These are phyloP conservation scores for Beta corolliflora DNA, from an alignment of 179 eudicot genomes.

Conservation along the genomic window DNA sequence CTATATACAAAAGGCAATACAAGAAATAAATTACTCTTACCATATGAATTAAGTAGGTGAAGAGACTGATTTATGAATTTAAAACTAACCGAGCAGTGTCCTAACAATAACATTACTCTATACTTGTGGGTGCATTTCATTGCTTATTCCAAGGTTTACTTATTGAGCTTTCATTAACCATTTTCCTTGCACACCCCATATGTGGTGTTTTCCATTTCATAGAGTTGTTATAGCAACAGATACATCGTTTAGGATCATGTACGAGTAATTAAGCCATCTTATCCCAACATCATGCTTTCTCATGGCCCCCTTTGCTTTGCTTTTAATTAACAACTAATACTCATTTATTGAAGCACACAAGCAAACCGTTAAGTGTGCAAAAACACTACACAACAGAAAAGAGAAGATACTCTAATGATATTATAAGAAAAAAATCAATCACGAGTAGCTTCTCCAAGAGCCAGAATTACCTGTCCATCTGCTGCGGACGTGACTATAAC, in stretches of 20 bases:
- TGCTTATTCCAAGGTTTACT: not conserved
- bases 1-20: too few species aligned
- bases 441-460: not conserved
- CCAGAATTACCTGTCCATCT: slow-evolving; percentile 71
- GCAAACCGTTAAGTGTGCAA: not conserved
- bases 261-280: not conserved
- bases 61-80: too few species aligned
- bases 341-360: not conserved
- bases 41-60: not conserved
- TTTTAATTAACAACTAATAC: not conserved
- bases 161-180: not conserved
- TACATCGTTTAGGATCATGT: not conserved
- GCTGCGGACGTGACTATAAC: slow-evolving; percentile 69
- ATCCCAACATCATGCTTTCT: too few species aligned
- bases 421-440: not conserved
- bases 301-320: not conserved
- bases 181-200: not conserved
- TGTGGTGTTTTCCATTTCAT: not conserved
- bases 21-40: not conserved
- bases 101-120: not conserved
- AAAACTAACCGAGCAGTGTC: not conserved
- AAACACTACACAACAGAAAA: not conserved
- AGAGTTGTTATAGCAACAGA: not conserved
- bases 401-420: not conserved
- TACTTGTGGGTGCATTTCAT: not conserved